Conservation (phyloP, 495 filamentous ascomycete genomes). For the Durotheca rogersii region DNA sequence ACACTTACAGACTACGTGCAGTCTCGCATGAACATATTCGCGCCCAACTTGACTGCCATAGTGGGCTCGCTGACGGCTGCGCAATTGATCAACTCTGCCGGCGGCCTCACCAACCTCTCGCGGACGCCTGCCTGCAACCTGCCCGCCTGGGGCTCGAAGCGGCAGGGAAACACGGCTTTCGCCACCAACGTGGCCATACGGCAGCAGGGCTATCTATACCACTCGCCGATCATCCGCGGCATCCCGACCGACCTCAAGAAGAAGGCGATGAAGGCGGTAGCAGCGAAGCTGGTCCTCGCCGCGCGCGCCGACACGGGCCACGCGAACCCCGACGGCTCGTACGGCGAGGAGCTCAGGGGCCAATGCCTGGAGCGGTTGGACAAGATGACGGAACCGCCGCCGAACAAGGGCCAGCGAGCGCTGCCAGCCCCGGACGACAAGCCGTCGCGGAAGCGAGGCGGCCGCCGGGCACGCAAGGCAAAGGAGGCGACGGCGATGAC, state of each 20-base stretch:
- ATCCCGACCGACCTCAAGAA: conserved; percentile 85
- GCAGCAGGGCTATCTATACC: conserved; percentile 91
- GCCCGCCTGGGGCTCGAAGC: conserved; percentile 83
- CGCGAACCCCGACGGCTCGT: conserved; percentile 74
- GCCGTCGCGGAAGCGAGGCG: conserved; percentile 88
- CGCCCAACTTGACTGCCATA: conserved; percentile 89
- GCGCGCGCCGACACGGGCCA: conserved; percentile 88
- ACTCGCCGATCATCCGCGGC: conserved; percentile 80
- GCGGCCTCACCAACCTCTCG: conserved; percentile 82
- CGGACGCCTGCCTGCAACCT: conserved; percentile 94
- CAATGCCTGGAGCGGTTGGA: conserved; percentile 86
- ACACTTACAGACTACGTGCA: conserved; percentile 93
- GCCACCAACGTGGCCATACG: conserved; percentile 92
- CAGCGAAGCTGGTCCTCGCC: conserved; percentile 89
- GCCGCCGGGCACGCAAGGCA: conserved; percentile 85
- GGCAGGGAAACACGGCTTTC: conserved; percentile 77
- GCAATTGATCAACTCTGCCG: conserved; percentile 90
- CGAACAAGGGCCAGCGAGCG: conserved; percentile 83
- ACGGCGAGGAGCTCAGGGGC: conserved; percentile 78
- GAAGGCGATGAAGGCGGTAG: conserved; percentile 93
- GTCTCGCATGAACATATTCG: conserved; percentile 94
- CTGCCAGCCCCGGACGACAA: conserved; percentile 96
- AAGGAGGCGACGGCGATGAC: conserved; percentile 98
- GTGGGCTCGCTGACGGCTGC: conserved; percentile 95
- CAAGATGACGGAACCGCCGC: conserved; percentile 90